Evolutionary conservation across 176 grass and related monocot species (phyloP).

Genomic region (sorghum (Sorghum bicolor)): DNA sequence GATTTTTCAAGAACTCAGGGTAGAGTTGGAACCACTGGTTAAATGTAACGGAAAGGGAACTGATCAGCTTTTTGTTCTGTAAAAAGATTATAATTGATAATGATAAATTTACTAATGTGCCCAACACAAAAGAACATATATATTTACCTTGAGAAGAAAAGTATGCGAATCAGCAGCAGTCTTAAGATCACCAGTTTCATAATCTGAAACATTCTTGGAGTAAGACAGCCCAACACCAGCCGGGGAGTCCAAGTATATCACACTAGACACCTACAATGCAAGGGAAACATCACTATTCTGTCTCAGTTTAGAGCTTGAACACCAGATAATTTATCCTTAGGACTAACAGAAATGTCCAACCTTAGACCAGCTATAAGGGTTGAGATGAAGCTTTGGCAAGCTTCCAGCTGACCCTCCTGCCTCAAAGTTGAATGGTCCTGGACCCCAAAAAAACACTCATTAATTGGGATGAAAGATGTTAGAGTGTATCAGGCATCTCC

Average conservation of each 20-base stretch:
- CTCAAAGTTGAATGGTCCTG: conserved; percentile 93
- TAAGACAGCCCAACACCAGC: conserved; percentile 93
- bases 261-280: conserved; percentile 71
- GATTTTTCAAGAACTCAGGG: conserved; percentile 71
- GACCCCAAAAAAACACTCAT: not conserved
- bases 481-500: not conserved
- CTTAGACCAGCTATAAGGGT: conserved; percentile 93
- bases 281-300: not conserved
- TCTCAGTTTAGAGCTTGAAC: not conserved
- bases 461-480: not conserved
- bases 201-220: conserved; percentile 62
- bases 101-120: not conserved
- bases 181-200: conserved; percentile 74
- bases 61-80: not conserved
- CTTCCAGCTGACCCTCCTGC: conserved; percentile 31
- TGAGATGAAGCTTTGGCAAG: conserved; percentile 83
- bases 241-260: conserved; percentile 96
- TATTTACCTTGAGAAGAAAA: conserved; percentile 80
- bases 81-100: not conserved
- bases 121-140: not conserved
- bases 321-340: conserved; percentile 4
- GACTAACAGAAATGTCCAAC: conserved; percentile 18
- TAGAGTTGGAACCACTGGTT: conserved; percentile 90
- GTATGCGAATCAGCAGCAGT: conserved; percentile 89
- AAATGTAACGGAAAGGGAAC: not conserved